Percentiles rank a stretch among this genome's conserved stretches.
These are phyloP conservation scores for Sporothrix globosa DNA, from an alignment of 2,329 filamentous ascomycete genomes.

Conservation along the genomic window DNA sequence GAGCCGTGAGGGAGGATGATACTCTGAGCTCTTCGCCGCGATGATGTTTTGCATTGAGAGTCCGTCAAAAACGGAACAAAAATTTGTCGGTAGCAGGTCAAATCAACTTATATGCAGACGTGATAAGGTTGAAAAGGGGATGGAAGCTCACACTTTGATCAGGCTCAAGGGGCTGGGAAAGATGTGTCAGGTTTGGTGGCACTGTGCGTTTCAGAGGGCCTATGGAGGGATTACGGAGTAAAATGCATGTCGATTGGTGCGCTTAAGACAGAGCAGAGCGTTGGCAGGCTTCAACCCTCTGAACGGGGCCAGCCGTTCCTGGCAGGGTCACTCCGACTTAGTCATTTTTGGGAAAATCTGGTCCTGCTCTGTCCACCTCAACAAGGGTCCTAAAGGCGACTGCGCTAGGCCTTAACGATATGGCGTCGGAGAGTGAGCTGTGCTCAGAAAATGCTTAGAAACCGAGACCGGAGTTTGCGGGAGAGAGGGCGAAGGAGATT, in stretches of 20 bases:
- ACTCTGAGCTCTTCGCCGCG: too few species aligned
- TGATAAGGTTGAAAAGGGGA: not conserved
- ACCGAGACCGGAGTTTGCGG: slow-evolving; percentile 33
- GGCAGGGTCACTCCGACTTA: slow-evolving; percentile 11
- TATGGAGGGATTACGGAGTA: not conserved
- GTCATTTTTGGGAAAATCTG: slow-evolving; percentile 1
- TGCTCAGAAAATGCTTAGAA: slow-evolving; percentile 26
- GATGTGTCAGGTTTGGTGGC: slow-evolving; percentile 20
- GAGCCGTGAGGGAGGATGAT: not conserved
- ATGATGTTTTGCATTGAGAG: not conserved
- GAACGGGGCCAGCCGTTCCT: slow-evolving; percentile 15
- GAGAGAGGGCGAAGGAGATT: not conserved
- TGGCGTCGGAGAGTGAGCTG: not conserved
- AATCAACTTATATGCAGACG: too few species aligned
- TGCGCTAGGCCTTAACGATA: slow-evolving; percentile 6
- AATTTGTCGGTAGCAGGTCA: too few species aligned
- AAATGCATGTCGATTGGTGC: not conserved
- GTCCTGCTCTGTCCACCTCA: not conserved
- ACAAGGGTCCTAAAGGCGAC: not conserved
- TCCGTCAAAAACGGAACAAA: too few species aligned
- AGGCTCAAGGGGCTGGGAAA: slow-evolving; percentile 2
- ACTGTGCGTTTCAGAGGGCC: slow-evolving; percentile 22
- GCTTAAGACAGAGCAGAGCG: not conserved
- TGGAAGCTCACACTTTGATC: not conserved
- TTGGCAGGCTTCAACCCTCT: not conserved